phyloP scores from a whole-genome alignment of 1,284 basidiomycete genomes.

The Gymnopus androsaceus region DNA sequence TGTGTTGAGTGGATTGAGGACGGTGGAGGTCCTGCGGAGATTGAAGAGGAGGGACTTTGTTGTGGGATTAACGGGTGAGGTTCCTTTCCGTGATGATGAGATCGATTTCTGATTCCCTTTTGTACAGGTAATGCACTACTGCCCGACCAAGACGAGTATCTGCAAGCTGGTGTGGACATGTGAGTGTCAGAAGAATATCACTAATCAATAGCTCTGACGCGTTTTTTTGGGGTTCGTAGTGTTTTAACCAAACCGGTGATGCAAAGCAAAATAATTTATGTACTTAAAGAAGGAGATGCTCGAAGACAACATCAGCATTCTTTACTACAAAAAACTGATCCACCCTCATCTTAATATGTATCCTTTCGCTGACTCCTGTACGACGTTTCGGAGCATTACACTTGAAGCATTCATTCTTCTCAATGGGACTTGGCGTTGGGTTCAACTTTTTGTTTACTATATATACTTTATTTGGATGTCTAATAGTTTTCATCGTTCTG shows the following conservation, averaged over 20 bases:
- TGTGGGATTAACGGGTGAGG: conserved; percentile 60
- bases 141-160: conserved; percentile 50
- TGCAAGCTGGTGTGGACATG: conserved; percentile 65
- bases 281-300: conserved; percentile 41
- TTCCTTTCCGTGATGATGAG: neutral
- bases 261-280: conserved; percentile 42
- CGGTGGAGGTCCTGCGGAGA: conserved; percentile 56
- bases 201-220: neutral
- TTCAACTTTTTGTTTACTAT: no score
- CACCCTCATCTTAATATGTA: no score
- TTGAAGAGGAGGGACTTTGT: conserved; percentile 61
- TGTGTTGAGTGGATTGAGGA: conserved; percentile 64
- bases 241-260: conserved; percentile 55
- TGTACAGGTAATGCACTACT: conserved; percentile 62
- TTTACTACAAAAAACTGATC: neutral
- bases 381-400: no score
- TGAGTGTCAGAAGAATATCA: no score
- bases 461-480: no score
- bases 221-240: conserved; percentile 19
- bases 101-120: conserved; percentile 22
- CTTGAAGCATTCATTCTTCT: no score
- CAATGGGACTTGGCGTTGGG: no score
- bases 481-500: no score
- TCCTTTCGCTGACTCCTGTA: no score
- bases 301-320: conserved; percentile 22